Conservation (phyloP, 179 eudicot genomes). For the Drosera spatulata region DNA sequence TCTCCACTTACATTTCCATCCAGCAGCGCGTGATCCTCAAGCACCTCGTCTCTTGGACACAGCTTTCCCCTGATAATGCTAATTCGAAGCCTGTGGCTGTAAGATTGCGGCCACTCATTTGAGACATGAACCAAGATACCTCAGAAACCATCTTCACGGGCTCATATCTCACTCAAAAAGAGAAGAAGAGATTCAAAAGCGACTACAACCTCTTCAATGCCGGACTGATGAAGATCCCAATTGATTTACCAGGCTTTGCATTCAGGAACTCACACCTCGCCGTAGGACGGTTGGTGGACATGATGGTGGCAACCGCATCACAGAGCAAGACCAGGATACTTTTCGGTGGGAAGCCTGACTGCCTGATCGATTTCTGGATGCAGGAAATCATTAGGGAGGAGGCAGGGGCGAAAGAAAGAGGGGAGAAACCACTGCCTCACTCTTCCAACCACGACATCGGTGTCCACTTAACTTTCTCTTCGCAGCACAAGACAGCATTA, state of each 20-base stretch:
- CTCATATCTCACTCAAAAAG: constrained; percentile 26
- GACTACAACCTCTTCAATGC: constrained; percentile 56
- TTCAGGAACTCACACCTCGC: constrained; percentile 51
- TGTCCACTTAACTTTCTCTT: too few species aligned
- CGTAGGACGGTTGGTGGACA: constrained; percentile 32
- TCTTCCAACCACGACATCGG: constrained; percentile 26
- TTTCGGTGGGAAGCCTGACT: constrained; percentile 31
- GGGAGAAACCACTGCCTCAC: constrained; percentile 18
- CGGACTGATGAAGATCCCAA: constrained; percentile 51
- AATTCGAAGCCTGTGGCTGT: constrained; percentile 16
- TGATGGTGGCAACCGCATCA: constrained; percentile 33
- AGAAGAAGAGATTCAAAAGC: constrained; percentile 24
- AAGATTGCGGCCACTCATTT: constrained; percentile 28
- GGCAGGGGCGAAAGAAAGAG: constrained; percentile 9
- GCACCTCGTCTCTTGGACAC: constrained; percentile 33
- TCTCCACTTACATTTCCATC: constrained; percentile 32
- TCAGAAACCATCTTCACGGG: constrained; percentile 71
- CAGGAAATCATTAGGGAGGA: constrained; percentile 35
- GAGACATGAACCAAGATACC: constrained; percentile 69
- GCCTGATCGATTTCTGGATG: constrained; percentile 67
- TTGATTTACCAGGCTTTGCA: constrained; percentile 61
- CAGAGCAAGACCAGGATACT: constrained; percentile 43
- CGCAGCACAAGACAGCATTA: too few species aligned
- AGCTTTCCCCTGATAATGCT: neutral
- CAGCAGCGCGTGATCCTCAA: constrained; percentile 37